Conservation (phyloP, 768 basidiomycete species). For the Suillus subaureus region DNA sequence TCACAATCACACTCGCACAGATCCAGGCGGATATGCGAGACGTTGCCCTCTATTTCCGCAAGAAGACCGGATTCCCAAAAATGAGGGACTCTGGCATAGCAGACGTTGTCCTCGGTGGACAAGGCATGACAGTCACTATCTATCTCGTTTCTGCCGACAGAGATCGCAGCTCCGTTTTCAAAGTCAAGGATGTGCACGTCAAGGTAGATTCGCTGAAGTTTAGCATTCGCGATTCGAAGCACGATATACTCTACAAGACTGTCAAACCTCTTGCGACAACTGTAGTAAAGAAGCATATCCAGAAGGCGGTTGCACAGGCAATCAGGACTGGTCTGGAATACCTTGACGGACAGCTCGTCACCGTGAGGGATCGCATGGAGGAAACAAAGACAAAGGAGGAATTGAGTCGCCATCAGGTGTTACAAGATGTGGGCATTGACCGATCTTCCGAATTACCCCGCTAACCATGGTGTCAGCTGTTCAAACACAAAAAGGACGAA, state of each 20-base stretch:
- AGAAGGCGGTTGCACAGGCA: constrained; percentile 62
- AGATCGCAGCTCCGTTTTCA: constrained; percentile 72
- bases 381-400: constrained; percentile 54
- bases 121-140: constrained; percentile 72
- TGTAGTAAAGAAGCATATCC: constrained; percentile 75
- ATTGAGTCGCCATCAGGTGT: constrained; percentile 45
- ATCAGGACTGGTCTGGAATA: constrained; percentile 84
- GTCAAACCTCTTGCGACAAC: constrained; percentile 77
- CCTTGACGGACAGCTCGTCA: constrained; percentile 85
- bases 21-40: constrained; percentile 95
- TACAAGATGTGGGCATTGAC: constrained; percentile 55
- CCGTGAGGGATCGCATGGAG: constrained; percentile 80
- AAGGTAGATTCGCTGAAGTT: constrained; percentile 90
- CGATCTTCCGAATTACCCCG: not conserved
- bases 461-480: constrained; percentile 42
- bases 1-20: constrained; percentile 77
- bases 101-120: constrained; percentile 82
- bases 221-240: constrained; percentile 88
- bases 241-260: constrained; percentile 87
- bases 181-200: constrained; percentile 69
- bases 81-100: constrained; percentile 82
- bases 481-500: constrained; percentile 60
- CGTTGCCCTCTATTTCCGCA: constrained; percentile 88
- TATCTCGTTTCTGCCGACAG: constrained; percentile 62
- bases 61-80: constrained; percentile 83